Evolutionary conservation across 169 alveolate genomes (phyloP), one percentile per base, ranked within the genome.

Genomic region (Plasmodium cynomolgi): DNA sequence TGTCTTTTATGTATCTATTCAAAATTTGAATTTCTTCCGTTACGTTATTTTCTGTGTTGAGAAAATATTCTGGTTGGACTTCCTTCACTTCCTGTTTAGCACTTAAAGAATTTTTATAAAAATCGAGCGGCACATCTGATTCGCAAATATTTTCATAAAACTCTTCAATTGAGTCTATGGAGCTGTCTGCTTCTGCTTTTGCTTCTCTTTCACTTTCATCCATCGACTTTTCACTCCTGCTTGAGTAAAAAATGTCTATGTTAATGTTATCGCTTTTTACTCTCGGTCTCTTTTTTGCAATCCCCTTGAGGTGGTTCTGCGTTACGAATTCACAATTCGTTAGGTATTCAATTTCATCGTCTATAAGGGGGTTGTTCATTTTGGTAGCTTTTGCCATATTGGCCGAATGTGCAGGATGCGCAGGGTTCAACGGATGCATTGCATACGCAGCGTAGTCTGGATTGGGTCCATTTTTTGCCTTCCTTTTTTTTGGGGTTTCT

Each of bases 151-250:
- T 88, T 88, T 80, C 94, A 88, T 81, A 88, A 9, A 79, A 41
- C n/a, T 88, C 83, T 37, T 88, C 90, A 5, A 58, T 44, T 23
- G 91, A 33, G 13, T 88, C 94, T 20, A 62, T 20, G 41, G 94
- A 88, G 23, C 91, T 88, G 20, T 13, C 58, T 47, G 20, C 58
- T 13, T 47, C 58, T 11, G n/a, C 58, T 47, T 47, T 20, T 11
- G 58, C 58, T 79, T 80, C 84, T 58, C 75, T 77, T 11, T 88
- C 94, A 79, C 91, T 80, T 79, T 62, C 83, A 68, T 79, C 94
- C 73, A 80, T 17, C 17, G 94, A 88, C 31, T 88, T 88, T 79
- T 88, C 94, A 75, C 93, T 84, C 58, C 79, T 74, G n/a, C 94
- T 88, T 39, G 94, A 58, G 71, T 80, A 88, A 41, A 8, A 88